phyloP scores from a whole-genome alignment of 1,139 yeast species.

The Hansenula lynferdii region DNA sequence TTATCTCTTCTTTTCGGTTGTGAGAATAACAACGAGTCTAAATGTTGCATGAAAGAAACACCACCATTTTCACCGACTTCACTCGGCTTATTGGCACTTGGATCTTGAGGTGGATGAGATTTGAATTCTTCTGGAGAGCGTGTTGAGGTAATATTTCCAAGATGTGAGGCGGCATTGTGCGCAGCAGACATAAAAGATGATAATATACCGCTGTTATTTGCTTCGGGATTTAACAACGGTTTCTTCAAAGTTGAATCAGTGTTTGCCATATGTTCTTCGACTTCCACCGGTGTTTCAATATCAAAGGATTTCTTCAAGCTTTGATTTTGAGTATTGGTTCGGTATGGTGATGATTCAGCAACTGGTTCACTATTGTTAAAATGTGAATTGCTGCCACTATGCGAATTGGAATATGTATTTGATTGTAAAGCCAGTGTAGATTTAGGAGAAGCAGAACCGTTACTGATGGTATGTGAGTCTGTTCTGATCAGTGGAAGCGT shows the following conservation, averaged over 20 bases:
- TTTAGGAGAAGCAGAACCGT: background rate
- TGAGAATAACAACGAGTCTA: slow-evolving; percentile 27
- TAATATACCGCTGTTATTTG: slow-evolving; percentile 20
- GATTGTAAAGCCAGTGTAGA: background rate
- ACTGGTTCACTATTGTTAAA: background rate
- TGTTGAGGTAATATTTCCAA: slow-evolving; percentile 16
- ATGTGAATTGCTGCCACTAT: too few species aligned
- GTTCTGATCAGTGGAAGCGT: background rate
- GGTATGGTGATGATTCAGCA: slow-evolving; percentile 1
- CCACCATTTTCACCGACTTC: background rate
- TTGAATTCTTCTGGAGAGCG: slow-evolving; percentile 7
- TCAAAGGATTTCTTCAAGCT: background rate
- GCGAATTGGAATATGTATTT: too few species aligned
- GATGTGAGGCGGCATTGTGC: slow-evolving; percentile 29
- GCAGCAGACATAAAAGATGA: slow-evolving; percentile 31
- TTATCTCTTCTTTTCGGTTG: slow-evolving; percentile 1
- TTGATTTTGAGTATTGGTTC: background rate
- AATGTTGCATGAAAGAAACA: slow-evolving; percentile 28
- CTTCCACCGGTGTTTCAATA: slow-evolving; percentile 1
- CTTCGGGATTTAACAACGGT: slow-evolving; percentile 1
- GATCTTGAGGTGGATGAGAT: slow-evolving; percentile 21
- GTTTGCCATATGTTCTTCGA: slow-evolving; percentile 15
- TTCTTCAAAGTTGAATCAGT: slow-evolving; percentile 7
- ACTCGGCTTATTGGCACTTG: background rate
- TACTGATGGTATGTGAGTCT: background rate